Conservation (phyloP, 2,329 filamentous ascomycete genomes). For the Calonectria pseudoturangicola region DNA sequence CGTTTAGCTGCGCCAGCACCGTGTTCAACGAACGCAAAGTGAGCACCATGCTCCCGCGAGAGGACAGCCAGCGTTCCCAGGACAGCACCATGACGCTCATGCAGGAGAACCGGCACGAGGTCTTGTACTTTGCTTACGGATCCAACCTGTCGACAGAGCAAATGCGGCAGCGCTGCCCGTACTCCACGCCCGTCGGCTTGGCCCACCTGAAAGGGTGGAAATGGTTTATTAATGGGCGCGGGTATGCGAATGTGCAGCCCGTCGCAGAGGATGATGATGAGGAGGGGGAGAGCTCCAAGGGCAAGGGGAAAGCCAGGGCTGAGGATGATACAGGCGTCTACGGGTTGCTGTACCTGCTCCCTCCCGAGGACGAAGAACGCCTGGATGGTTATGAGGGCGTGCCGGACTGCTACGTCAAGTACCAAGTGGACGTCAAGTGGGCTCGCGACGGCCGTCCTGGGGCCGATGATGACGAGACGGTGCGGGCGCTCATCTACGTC, state of each 20-base stretch:
- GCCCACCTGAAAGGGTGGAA: slow-evolving; percentile 73
- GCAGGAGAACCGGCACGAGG: slow-evolving; percentile 59
- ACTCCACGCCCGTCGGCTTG: slow-evolving; percentile 73
- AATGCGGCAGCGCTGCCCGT: slow-evolving; percentile 78
- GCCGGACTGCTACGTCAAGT: slow-evolving; percentile 76
- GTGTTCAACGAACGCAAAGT: background rate
- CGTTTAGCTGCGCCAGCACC: background rate
- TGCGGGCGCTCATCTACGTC: slow-evolving; percentile 75
- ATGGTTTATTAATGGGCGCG: slow-evolving; percentile 81
- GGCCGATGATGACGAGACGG: slow-evolving; percentile 48
- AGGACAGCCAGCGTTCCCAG: slow-evolving; percentile 60
- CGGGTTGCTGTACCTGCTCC: slow-evolving; percentile 74
- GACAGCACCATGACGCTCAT: slow-evolving; percentile 60
- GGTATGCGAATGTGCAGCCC: slow-evolving; percentile 81
- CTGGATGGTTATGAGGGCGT: slow-evolving; percentile 79
- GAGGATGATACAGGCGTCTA: slow-evolving; percentile 66
- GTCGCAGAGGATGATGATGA: slow-evolving; percentile 41
- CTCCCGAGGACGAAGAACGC: slow-evolving; percentile 67
- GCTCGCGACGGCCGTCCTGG: slow-evolving; percentile 47
- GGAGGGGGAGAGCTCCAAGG: slow-evolving; percentile 34
- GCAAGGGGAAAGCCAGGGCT: slow-evolving; percentile 29
- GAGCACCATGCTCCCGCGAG: slow-evolving; percentile 54
- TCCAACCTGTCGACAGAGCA: slow-evolving; percentile 80
- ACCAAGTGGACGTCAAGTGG: slow-evolving; percentile 58
- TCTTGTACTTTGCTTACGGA: slow-evolving; percentile 82